Evolutionary conservation across 768 basidiomycete genomes (phyloP).

Genomic region (Auriscalpium microsporum): DNA sequence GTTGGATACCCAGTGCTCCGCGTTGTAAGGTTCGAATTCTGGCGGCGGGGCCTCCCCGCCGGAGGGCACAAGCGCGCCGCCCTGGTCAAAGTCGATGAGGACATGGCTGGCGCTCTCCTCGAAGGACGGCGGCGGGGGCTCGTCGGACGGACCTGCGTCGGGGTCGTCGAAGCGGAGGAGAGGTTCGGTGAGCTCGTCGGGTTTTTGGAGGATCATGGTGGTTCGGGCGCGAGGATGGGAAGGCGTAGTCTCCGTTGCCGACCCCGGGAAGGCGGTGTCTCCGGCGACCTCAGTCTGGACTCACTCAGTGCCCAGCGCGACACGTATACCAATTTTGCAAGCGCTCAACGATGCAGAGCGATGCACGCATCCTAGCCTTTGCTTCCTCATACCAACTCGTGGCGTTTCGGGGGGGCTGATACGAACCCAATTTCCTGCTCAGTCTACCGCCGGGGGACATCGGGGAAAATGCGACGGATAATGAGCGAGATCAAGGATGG

Average conservation of each 20-base stretch:
- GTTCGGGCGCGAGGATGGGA: not conserved
- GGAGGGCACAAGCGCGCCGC: slow-evolving; percentile 17
- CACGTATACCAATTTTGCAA: no score
- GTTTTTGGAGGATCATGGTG: slow-evolving; percentile 1
- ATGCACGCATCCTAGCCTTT: no score
- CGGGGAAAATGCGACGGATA: no score
- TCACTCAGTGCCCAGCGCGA: no score
- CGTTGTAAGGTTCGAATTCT: slow-evolving; percentile 52
- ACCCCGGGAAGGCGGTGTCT: not conserved
- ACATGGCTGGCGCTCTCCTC: slow-evolving; percentile 15
- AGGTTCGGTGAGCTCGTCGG: not conserved
- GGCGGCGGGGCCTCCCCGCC: slow-evolving; percentile 48
- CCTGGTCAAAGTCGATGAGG: slow-evolving; percentile 19
- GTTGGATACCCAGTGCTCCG: slow-evolving; percentile 44
- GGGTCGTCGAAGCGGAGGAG: not conserved
- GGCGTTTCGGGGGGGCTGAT: no score
- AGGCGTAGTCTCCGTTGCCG: not conserved
- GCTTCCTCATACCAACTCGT: no score
- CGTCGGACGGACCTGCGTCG: slow-evolving; percentile 4
- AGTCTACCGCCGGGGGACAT: no score
- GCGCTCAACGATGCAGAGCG: no score
- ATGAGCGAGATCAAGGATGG: no score
- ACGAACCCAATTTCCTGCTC: no score
- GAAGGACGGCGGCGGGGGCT: slow-evolving; percentile 11
- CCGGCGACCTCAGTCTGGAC: not conserved